Evolutionary conservation across 164 flowering plant species (phyloP).

Genomic region (Magnolia sinica): DNA sequence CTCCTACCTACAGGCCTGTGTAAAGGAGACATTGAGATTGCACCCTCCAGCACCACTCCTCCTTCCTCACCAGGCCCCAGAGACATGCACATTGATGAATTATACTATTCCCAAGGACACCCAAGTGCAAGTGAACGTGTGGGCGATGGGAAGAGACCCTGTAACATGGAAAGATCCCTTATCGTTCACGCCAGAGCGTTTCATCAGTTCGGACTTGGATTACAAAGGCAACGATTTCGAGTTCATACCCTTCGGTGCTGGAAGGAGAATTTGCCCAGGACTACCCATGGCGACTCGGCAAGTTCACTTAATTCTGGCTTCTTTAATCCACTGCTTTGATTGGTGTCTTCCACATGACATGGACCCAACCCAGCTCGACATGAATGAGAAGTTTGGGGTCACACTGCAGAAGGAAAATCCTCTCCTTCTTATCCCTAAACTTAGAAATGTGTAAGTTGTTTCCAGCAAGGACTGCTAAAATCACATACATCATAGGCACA

Average conservation of each 20-base stretch:
- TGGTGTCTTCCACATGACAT: conserved; percentile 6
- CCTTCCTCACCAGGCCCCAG: conserved; percentile 2
- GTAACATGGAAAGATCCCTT: conserved; percentile 12
- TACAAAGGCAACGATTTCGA: conserved; percentile 9
- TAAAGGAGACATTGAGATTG: conserved; percentile 18
- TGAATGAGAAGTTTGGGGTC: conserved; percentile 10
- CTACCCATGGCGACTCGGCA: background rate
- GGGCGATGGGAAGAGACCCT: conserved; percentile 14
- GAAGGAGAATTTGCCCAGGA: conserved; percentile 13
- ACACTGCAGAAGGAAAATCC: conserved; percentile 10
- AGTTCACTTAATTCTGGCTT: conserved; percentile 2
- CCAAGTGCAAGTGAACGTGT: background rate
- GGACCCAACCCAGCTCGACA: conserved; percentile 5
- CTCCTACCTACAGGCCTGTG: conserved; percentile 16
- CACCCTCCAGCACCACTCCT: conserved; percentile 11
- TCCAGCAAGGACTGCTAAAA: too few species aligned
- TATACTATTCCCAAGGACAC: conserved; percentile 7
- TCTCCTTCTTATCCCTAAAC: conserved; percentile 7
- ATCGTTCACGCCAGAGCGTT: conserved; percentile 4
- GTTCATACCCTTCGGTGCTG: background rate
- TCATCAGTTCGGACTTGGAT: background rate
- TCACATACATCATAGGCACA: too few species aligned
- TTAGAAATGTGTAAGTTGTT: background rate
- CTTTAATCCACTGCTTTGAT: conserved; percentile 8
- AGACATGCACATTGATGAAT: background rate